Conservation (phyloP, 495 filamentous ascomycete genomes). For the Polyplosphaeria fusca region DNA sequence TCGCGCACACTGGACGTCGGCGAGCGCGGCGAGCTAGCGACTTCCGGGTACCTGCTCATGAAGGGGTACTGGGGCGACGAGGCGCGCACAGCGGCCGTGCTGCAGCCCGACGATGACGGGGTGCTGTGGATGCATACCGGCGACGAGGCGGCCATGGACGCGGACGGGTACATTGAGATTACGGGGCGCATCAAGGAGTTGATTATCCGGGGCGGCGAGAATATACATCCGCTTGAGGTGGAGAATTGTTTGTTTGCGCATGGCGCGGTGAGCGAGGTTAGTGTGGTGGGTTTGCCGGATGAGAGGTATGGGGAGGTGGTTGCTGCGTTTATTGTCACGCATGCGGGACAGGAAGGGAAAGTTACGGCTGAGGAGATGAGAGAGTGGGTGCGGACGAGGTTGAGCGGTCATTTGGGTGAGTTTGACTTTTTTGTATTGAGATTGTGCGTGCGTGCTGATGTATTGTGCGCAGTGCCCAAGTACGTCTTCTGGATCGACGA, state of each 20-base stretch:
- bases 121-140: constrained; percentile 79
- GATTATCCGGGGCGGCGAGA: constrained; percentile 91
- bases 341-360: constrained; percentile 39
- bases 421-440: too few relatives aligned
- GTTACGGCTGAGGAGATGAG: constrained; percentile 55
- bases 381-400: constrained; percentile 65
- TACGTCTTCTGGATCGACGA: constrained; percentile 79
- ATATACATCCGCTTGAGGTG: constrained; percentile 92
- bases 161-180: constrained; percentile 61
- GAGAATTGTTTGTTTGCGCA: constrained; percentile 85
- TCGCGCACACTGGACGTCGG: constrained; percentile 58
- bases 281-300: constrained; percentile 81
- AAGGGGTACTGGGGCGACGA: constrained; percentile 82
- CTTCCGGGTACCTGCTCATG: constrained; percentile 85
- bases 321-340: constrained; percentile 71
- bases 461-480: constrained; percentile 61
- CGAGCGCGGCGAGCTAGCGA: constrained; percentile 74
- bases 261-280: constrained; percentile 64
- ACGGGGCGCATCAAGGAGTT: constrained; percentile 82
- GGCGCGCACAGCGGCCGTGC: constrained; percentile 65
- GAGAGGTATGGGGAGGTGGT: constrained; percentile 82
- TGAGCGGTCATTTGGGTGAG: constrained; percentile 74
- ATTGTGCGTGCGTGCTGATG: not conserved
- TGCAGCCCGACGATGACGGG: constrained; percentile 57
- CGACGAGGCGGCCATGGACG: constrained; percentile 88